Conservation (phyloP, 352 stramenopile genomes). For the Globisporangium paroecandrum region DNA sequence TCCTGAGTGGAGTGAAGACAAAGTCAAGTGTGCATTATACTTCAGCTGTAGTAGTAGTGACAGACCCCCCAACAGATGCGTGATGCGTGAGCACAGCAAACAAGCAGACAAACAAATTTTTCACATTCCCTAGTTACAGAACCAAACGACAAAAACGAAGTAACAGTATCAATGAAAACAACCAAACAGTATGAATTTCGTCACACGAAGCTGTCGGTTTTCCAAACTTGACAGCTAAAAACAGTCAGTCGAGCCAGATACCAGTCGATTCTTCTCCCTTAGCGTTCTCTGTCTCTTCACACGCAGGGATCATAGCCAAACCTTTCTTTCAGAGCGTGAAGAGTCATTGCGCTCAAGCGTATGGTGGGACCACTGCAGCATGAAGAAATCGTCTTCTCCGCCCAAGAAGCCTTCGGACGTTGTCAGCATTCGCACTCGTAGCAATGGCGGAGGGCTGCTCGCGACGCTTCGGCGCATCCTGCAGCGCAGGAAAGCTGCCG, state of each 20-base stretch:
- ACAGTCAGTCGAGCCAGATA: too few species aligned
- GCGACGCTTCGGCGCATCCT: slow-evolving; percentile 8
- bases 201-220: too few species aligned
- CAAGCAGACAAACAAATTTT: background rate
- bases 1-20: background rate
- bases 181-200: too few species aligned
- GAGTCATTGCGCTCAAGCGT: too few species aligned
- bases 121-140: background rate
- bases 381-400: slow-evolving; percentile 2
- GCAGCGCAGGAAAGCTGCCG: background rate
- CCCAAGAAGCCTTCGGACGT: slow-evolving; percentile 1
- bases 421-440: background rate
- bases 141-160: background rate
- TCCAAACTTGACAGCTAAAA: too few species aligned
- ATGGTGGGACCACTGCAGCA: background rate
- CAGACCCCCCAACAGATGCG: background rate
- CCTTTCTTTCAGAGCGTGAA: background rate
- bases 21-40: background rate
- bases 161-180: too few species aligned
- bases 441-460: slow-evolving; percentile 5
- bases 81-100: background rate
- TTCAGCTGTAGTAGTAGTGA: background rate
- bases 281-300: too few species aligned
- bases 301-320: background rate
- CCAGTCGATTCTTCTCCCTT: too few species aligned